Evolutionary conservation across 1,284 basidiomycete species (phyloP).

Genomic region (Cryptococcus amylolentus): DNA sequence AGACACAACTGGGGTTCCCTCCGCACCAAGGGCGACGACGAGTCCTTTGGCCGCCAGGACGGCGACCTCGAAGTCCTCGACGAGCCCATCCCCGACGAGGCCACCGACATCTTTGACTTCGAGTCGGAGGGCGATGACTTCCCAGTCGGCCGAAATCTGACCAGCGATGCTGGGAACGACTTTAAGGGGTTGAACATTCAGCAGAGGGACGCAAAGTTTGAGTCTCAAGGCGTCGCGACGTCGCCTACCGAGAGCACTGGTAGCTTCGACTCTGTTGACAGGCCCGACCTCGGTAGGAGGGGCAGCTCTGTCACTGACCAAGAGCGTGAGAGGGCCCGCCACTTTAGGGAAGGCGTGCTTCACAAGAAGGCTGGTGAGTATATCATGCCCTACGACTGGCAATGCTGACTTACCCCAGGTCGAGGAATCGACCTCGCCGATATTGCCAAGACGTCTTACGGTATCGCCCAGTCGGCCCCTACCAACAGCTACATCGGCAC

Average conservation of each 20-base stretch:
- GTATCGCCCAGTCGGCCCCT: constrained; percentile 64
- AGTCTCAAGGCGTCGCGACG: background rate
- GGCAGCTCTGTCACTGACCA: constrained; percentile 57
- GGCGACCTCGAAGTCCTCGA: constrained; percentile 54
- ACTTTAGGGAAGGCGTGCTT: constrained; percentile 42
- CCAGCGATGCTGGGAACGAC: background rate
- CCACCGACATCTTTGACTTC: constrained; percentile 13
- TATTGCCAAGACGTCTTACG: constrained; percentile 76
- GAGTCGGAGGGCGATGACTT: constrained; percentile 7
- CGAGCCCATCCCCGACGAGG: constrained; percentile 41
- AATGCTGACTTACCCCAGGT: background rate
- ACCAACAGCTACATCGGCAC: constrained; percentile 41
- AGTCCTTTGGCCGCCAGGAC: constrained; percentile 26
- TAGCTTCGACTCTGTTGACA: constrained; percentile 21
- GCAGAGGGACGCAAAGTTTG: background rate
- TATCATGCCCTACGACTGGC: background rate
- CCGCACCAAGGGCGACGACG: constrained; percentile 60
- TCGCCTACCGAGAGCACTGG: constrained; percentile 25
- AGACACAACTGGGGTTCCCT: constrained; percentile 78
- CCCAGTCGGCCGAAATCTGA: background rate
- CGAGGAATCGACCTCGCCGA: constrained; percentile 62
- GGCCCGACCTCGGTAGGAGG: constrained; percentile 34
- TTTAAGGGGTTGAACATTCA: constrained; percentile 1
- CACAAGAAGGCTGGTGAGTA: constrained; percentile 31
- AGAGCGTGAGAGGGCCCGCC: constrained; percentile 56